These are phyloP conservation scores for Kurtzmaniella quercitrusa DNA, from an alignment of 1,139 yeast genomes.

Conservation along the genomic window DNA sequence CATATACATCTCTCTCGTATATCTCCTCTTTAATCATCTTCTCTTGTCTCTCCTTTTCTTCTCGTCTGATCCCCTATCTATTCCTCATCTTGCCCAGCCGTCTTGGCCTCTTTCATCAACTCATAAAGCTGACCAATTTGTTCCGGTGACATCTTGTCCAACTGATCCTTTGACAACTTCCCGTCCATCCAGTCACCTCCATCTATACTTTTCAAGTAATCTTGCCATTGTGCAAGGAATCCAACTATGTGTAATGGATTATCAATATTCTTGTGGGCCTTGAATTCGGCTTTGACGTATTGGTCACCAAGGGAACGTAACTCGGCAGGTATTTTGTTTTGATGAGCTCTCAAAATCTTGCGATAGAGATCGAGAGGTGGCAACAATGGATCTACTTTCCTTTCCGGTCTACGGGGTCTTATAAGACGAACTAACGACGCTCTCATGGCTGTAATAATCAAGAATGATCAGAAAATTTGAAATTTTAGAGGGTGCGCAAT, in stretches of 20 bases:
- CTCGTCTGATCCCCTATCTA: not conserved
- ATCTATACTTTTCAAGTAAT: conserved; percentile 67
- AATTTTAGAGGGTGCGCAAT: no score
- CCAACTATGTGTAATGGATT: conserved; percentile 94
- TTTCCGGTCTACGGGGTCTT: conserved; percentile 54
- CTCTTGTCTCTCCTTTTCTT: not conserved
- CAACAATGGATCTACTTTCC: conserved; percentile 55
- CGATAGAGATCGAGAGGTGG: conserved; percentile 82
- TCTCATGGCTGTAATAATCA: conserved; percentile 37
- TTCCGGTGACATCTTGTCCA: conserved; percentile 85
- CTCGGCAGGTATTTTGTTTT: conserved; percentile 54
- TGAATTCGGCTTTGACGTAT: conserved; percentile 86
- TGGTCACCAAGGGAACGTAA: conserved; percentile 81
- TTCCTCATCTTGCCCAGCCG: conserved; percentile 60
- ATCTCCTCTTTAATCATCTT: not conserved
- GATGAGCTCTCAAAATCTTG: conserved; percentile 76
- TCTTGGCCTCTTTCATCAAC: conserved; percentile 44
- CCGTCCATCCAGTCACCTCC: conserved; percentile 77
- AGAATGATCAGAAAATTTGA: no score
- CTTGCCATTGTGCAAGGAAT: conserved; percentile 92
- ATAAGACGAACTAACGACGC: conserved; percentile 43
- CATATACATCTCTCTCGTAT: no score
- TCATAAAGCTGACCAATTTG: conserved; percentile 74
- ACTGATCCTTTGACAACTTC: conserved; percentile 57
- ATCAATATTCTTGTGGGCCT: conserved; percentile 75